phyloP scores from a whole-genome alignment of 1,284 basidiomycete genomes.

The Rhodotorula sp. region DNA sequence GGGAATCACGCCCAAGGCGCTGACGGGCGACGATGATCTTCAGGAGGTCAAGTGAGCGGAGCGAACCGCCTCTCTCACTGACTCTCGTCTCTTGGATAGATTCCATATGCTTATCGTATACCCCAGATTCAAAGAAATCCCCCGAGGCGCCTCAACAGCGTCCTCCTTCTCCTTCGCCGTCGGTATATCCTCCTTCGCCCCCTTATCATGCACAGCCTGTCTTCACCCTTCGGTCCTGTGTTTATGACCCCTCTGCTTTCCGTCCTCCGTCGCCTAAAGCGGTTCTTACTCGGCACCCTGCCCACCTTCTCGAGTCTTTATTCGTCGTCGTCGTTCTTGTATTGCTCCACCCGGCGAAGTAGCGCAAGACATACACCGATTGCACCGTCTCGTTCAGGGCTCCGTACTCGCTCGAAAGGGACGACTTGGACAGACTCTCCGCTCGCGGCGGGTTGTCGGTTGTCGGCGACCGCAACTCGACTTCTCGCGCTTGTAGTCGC shows the following conservation, averaged over 20 bases:
- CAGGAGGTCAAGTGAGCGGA: slow-evolving; percentile 1
- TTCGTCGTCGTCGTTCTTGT: neutral
- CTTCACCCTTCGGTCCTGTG: neutral
- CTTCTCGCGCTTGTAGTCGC: too few species aligned
- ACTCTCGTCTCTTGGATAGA: neutral
- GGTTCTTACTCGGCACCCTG: neutral
- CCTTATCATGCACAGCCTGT: too few species aligned
- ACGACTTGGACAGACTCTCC: too few species aligned
- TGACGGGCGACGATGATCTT: slow-evolving; percentile 25
- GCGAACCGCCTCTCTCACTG: neutral
- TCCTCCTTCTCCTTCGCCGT: too few species aligned
- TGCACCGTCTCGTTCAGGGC: neutral
- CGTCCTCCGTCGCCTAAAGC: neutral
- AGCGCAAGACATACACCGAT: neutral
- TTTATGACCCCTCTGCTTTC: neutral
- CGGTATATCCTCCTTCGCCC: too few species aligned
- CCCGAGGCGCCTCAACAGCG: too few species aligned
- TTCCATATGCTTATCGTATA: neutral
- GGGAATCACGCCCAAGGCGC: slow-evolving; percentile 6
- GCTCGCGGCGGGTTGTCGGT: too few species aligned
- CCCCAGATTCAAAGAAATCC: too few species aligned
- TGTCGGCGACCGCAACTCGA: too few species aligned
- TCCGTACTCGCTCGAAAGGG: too few species aligned
- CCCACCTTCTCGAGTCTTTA: neutral
- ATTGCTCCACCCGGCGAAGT: neutral